Percentiles rank a stretch among this genome's conserved stretches.
Evolutionary conservation across 2,329 filamentous ascomycete genomes (phyloP).

Genomic region (Fusarium sp.): DNA sequence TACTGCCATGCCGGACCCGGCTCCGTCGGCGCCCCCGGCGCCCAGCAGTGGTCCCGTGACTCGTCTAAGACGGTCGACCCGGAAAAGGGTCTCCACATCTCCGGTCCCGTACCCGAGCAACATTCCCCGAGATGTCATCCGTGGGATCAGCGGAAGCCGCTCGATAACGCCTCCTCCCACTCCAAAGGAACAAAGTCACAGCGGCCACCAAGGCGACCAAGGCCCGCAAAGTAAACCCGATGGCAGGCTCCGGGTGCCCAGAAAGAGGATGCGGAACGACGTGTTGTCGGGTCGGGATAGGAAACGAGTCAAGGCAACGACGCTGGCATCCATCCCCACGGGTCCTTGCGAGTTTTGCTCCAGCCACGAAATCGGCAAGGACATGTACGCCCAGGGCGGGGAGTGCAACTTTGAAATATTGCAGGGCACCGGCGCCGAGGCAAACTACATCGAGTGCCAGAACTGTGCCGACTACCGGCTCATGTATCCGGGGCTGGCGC

Average conservation of each 20-base stretch:
- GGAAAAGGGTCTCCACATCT: background rate
- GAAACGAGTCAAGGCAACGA: background rate
- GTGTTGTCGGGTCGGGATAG: background rate
- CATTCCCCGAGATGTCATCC: background rate
- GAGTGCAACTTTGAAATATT: constrained; percentile 15
- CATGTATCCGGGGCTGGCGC: background rate
- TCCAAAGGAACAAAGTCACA: background rate
- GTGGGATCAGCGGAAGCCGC: background rate
- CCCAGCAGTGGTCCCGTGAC: background rate
- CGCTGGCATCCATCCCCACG: background rate
- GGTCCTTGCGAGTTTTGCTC: constrained; percentile 30
- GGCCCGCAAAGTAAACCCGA: background rate
- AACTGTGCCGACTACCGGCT: constrained; percentile 36
- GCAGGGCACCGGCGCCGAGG: background rate
- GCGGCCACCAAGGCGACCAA: background rate
- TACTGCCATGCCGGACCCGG: background rate
- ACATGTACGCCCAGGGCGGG: background rate
- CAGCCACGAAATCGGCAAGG: constrained; percentile 11
- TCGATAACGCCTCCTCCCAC: background rate
- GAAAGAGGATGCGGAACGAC: background rate
- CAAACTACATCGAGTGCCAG: constrained; percentile 22
- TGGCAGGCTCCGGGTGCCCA: background rate
- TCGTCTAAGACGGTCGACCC: background rate
- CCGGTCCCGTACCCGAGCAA: background rate
- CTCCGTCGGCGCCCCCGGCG: background rate